These are phyloP conservation scores for Rhodotorula toruloides DNA, from an alignment of 768 basidiomycete species.

Conservation along the genomic window DNA sequence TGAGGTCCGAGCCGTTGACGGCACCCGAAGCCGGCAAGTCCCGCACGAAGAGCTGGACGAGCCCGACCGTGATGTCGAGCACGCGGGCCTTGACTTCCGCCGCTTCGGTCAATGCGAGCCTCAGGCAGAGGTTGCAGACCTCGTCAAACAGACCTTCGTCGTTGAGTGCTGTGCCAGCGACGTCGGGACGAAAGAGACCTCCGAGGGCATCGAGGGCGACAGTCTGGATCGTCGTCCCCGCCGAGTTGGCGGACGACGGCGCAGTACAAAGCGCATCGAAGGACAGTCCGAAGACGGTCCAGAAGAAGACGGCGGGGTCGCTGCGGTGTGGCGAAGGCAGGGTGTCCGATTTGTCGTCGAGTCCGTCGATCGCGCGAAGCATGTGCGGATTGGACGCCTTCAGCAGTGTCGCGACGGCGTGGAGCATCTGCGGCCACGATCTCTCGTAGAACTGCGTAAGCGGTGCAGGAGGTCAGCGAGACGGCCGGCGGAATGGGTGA, in stretches of 20 bases:
- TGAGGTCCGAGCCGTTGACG: background rate
- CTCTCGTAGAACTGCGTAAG: constrained; percentile 70
- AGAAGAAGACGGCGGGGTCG: constrained; percentile 77
- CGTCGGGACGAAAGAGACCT: constrained; percentile 70
- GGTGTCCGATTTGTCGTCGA: constrained; percentile 47
- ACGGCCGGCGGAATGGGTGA: background rate
- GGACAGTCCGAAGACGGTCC: constrained; percentile 83
- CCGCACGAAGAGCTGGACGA: constrained; percentile 51
- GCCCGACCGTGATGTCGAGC: constrained; percentile 60
- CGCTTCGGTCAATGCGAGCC: constrained; percentile 81
- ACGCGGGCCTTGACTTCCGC: constrained; percentile 66
- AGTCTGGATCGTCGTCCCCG: constrained; percentile 49
- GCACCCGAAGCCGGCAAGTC: constrained; percentile 1
- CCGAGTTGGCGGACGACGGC: constrained; percentile 49
- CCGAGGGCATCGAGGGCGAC: constrained; percentile 71
- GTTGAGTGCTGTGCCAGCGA: constrained; percentile 75
- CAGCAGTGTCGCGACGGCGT: constrained; percentile 78
- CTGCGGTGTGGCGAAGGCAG: constrained; percentile 45
- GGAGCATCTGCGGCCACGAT: constrained; percentile 74
- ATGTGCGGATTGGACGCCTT: constrained; percentile 62
- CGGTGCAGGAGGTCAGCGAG: background rate
- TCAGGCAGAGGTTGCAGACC: constrained; percentile 76
- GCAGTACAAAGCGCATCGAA: constrained; percentile 76
- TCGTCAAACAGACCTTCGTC: constrained; percentile 75
- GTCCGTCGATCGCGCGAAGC: constrained; percentile 75